Evolutionary conservation across 169 alveolate species (phyloP).

Genomic region (Plasmodium yoelii): DNA sequence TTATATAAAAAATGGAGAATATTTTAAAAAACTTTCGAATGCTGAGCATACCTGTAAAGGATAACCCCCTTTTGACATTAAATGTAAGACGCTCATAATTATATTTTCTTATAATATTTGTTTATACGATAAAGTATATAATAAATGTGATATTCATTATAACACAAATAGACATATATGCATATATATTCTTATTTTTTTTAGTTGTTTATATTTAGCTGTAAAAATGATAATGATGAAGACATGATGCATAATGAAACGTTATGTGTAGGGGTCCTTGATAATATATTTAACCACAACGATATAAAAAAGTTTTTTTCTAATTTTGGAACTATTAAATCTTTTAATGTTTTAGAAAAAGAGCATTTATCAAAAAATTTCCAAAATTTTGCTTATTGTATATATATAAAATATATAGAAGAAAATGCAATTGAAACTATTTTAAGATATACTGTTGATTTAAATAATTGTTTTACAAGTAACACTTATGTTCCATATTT

Average conservation of each 20-base stretch:
- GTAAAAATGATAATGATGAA: constrained; percentile 12
- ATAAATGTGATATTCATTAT: background rate
- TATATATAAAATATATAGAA: constrained; percentile 41
- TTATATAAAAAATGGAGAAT: constrained; percentile 23
- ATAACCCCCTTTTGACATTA: constrained; percentile 46
- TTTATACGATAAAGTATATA: background rate
- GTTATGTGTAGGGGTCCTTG: constrained; percentile 55
- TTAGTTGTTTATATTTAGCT: constrained; percentile 43
- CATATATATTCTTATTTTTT: background rate
- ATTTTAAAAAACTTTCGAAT: constrained; percentile 45
- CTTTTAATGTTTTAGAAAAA: constrained; percentile 29
- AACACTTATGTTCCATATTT: constrained; percentile 38
- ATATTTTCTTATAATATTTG: background rate
- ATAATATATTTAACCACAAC: constrained; percentile 35
- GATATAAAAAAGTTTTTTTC: constrained; percentile 37
- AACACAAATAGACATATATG: background rate
- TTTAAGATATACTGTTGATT: constrained; percentile 15
- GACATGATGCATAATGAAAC: constrained; percentile 10
- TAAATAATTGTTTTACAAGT: constrained; percentile 48
- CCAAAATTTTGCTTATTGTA: constrained; percentile 58
- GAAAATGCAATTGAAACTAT: constrained; percentile 36
- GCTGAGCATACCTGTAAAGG: constrained; percentile 32
- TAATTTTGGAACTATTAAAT: constrained; percentile 55
- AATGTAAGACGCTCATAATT: constrained; percentile 25
- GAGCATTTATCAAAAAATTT: constrained; percentile 50